These are phyloP conservation scores for Gracilaria domingensis DNA, from an alignment of 23 red algal genomes.

Conservation along the genomic window DNA sequence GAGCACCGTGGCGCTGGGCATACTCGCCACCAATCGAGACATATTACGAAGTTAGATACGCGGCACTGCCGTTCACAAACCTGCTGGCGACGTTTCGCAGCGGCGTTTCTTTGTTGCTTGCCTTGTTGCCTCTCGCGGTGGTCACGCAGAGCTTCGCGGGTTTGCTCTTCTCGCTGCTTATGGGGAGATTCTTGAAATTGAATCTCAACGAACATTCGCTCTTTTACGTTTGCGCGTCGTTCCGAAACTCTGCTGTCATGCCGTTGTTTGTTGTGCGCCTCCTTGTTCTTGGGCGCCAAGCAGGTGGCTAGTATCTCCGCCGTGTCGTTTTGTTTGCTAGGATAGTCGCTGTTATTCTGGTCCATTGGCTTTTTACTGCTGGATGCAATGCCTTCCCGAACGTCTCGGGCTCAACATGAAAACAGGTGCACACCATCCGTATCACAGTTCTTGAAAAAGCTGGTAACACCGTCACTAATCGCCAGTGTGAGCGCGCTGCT, in stretches of 20 bases:
- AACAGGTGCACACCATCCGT: background rate
- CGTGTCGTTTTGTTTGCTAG: conserved; percentile 74
- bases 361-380: conserved; percentile 52
- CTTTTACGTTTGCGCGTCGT: conserved; percentile 47
- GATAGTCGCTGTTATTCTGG: conserved; percentile 77
- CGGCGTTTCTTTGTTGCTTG: background rate
- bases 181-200: conserved; percentile 13
- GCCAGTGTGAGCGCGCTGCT: conserved; percentile 35
- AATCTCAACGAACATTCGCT: conserved; percentile 5
- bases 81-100: conserved; percentile 32
- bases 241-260: conserved; percentile 71
- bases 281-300: conserved; percentile 45
- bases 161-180: background rate
- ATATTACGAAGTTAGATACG: conserved; percentile 56
- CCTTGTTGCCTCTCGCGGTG: conserved; percentile 51
- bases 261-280: conserved; percentile 61
- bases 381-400: background rate
- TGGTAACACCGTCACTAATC: conserved; percentile 56
- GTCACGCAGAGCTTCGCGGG: conserved; percentile 37
- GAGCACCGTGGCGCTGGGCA: background rate
- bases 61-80: conserved; percentile 61
- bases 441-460: background rate
- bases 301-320: conserved; percentile 18
- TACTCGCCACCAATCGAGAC: background rate
- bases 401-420: background rate